These are phyloP conservation scores for Solanum appendiculatum DNA, from an alignment of 257 asterid genomes.

Conservation along the genomic window DNA sequence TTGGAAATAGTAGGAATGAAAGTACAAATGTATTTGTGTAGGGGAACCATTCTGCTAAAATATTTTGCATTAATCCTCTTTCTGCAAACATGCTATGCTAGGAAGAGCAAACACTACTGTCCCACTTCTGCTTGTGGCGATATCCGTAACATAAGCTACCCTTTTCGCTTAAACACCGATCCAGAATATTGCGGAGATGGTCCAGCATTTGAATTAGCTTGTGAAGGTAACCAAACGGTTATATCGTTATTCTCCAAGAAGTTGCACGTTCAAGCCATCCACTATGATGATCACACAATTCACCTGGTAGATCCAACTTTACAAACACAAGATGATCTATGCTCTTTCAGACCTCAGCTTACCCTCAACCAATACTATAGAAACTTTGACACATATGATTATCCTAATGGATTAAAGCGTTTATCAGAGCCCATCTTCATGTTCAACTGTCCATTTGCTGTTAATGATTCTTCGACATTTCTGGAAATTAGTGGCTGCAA, in stretches of 20 bases:
- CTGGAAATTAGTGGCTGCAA: background rate
- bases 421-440: background rate
- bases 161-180: background rate
- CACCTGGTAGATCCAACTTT: slow-evolving; percentile 5
- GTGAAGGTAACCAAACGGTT: slow-evolving; percentile 8
- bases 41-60: too few relatives aligned
- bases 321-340: background rate
- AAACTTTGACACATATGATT: too few relatives aligned
- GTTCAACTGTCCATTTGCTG: slow-evolving; percentile 8
- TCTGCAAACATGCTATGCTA: too few relatives aligned
- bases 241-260: background rate
- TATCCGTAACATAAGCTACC: background rate
- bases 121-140: background rate
- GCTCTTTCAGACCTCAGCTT: slow-evolving; percentile 6
- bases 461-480: background rate
- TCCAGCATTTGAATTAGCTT: slow-evolving; percentile 6
- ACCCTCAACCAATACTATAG: background rate
- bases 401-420: background rate
- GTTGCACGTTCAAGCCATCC: slow-evolving; percentile 8
- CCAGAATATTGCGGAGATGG: too few relatives aligned
- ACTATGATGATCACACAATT: slow-evolving; percentile 12
- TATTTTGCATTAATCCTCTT: too few relatives aligned
- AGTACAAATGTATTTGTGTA: too few relatives aligned
- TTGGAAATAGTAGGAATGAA: too few relatives aligned
- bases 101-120: too few relatives aligned